Conservation (phyloP, 352 stramenopile species). For the Pythium brachiatum region DNA sequence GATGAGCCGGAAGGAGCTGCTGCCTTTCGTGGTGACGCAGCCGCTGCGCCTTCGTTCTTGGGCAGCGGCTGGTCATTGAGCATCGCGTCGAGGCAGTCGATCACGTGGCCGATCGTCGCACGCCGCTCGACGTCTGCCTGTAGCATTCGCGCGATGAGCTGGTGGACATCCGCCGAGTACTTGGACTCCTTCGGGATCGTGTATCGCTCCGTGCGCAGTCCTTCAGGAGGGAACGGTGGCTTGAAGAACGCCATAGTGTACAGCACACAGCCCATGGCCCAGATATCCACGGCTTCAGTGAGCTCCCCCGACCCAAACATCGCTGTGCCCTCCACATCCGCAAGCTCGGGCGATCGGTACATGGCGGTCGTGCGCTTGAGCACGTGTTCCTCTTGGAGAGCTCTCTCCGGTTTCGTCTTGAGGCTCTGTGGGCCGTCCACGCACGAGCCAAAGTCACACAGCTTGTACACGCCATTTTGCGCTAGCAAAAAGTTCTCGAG, state of each 20-base stretch:
- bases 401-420: constrained; percentile 80
- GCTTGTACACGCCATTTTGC: constrained; percentile 89
- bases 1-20: not conserved
- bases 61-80: constrained; percentile 34
- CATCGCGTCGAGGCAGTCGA: constrained; percentile 85
- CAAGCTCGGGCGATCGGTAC: constrained; percentile 97
- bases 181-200: constrained; percentile 89
- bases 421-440: constrained; percentile 76
- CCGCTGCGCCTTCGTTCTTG: constrained; percentile 14
- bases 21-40: constrained; percentile 27
- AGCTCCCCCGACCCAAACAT: constrained; percentile 93
- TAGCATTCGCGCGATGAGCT: constrained; percentile 91
- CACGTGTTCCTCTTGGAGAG: constrained; percentile 92
- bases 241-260: constrained; percentile 96
- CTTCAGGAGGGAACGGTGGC: constrained; percentile 94
- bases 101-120: constrained; percentile 91
- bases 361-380: constrained; percentile 97
- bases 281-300: constrained; percentile 92
- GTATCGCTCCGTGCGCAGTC: constrained; percentile 93
- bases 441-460: constrained; percentile 95
- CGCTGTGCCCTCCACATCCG: constrained; percentile 89
- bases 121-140: constrained; percentile 87
- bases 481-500: constrained; percentile 96
- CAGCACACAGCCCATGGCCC: constrained; percentile 94
- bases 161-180: constrained; percentile 86